Conservation (phyloP, 2,329 filamentous ascomycete genomes). For the Fusarium mundagurra region DNA sequence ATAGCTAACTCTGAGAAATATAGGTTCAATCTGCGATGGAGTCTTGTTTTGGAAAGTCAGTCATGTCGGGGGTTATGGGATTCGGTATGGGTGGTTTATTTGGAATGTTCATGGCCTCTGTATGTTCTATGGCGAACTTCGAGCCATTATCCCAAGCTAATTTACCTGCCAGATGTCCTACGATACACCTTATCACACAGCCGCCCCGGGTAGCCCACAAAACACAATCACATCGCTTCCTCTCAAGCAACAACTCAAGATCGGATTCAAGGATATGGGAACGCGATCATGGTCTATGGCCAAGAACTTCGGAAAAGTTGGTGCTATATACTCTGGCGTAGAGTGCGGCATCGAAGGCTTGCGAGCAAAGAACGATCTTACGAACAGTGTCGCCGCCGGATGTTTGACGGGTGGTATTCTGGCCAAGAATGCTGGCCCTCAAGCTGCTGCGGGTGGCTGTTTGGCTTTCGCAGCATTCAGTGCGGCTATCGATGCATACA, state of each 20-base stretch:
- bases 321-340: conserved; percentile 88
- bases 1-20: conserved; percentile 5
- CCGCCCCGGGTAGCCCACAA: conserved; percentile 51
- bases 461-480: conserved; percentile 94
- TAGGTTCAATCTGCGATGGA: conserved; percentile 90
- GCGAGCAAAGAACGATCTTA: conserved; percentile 92
- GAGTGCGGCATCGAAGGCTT: conserved; percentile 96
- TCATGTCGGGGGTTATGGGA: conserved; percentile 90
- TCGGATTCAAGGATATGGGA: conserved; percentile 96
- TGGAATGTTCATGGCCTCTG: conserved; percentile 96
- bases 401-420: conserved; percentile 92
- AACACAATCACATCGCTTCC: conserved; percentile 71
- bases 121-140: conserved; percentile 57
- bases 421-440: conserved; percentile 86
- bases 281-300: conserved; percentile 81
- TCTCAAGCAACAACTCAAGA: conserved; percentile 81
- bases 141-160: conserved; percentile 18
- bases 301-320: conserved; percentile 95
- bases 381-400: conserved; percentile 86
- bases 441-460: conserved; percentile 88
- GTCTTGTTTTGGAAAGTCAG: conserved; percentile 88
- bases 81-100: conserved; percentile 95
- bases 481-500: conserved; percentile 90
- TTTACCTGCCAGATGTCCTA: conserved; percentile 82
- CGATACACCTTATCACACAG: conserved; percentile 83